phyloP scores from a whole-genome alignment of 75 land plant genomes.

The Picea sitchensis region DNA sequence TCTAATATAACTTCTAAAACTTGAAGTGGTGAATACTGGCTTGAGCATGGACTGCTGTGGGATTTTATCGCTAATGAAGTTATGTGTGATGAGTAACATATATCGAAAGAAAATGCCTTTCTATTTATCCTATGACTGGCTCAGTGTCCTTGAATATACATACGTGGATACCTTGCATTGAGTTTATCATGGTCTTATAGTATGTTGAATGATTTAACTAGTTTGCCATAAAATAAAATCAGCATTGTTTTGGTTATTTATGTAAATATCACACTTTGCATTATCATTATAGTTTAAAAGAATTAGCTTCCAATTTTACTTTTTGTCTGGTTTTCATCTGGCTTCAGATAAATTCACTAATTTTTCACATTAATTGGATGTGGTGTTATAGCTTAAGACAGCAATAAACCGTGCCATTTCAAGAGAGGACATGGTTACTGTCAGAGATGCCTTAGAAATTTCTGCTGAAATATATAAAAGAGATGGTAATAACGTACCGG shows the following conservation, averaged over 20 bases:
- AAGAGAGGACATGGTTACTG: constrained; percentile 83
- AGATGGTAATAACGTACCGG: constrained; percentile 71
- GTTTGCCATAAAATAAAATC: too few species aligned
- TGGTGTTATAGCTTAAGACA: constrained; percentile 70
- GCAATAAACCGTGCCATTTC: constrained; percentile 79
- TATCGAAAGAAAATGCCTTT: too few species aligned
- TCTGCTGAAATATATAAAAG: constrained; percentile 76
- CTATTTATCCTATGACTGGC: too few species aligned
- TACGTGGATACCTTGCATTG: too few species aligned
- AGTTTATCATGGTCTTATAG: too few species aligned
- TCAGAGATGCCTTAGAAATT: constrained; percentile 91
- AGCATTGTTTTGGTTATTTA: not conserved
- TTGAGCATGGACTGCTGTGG: too few species aligned
- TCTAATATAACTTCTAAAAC: too few species aligned
- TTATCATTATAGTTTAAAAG: not conserved
- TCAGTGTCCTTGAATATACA: too few species aligned
- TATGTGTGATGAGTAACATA: too few species aligned
- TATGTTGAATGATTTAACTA: too few species aligned
- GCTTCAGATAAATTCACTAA: not conserved
- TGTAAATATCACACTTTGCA: not conserved
- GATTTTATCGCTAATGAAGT: too few species aligned
- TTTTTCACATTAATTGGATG: not conserved
- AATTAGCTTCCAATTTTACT: not conserved
- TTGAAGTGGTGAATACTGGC: too few species aligned
- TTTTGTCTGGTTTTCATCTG: not conserved